phyloP scores from a whole-genome alignment of 2,329 filamentous ascomycete genomes.

The Colletotrichum sp. region DNA sequence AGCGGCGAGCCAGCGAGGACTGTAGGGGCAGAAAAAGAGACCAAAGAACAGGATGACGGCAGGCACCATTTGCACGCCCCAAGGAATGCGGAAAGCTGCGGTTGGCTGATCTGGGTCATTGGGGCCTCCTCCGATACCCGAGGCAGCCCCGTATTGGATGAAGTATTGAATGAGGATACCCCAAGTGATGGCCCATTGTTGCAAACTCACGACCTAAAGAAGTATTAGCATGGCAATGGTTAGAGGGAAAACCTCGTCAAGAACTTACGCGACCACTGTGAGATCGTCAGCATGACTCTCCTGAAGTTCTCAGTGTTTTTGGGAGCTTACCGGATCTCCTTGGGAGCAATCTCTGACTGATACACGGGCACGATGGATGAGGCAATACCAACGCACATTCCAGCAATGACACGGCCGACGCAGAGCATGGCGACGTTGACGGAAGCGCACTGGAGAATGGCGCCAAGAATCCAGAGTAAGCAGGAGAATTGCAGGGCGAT shows the following conservation, averaged over 20 bases:
- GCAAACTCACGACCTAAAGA: conserved; percentile 36
- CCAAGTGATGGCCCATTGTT: conserved; percentile 76
- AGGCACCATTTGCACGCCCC: conserved; percentile 65
- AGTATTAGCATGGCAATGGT: not conserved
- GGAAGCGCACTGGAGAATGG: conserved; percentile 63
- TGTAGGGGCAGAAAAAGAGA: conserved; percentile 66
- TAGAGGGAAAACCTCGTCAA: not conserved
- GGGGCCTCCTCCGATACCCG: conserved; percentile 53
- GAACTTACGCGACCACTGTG: not conserved
- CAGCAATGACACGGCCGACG: conserved; percentile 73
- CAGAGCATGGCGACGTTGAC: conserved; percentile 75
- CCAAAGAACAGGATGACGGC: conserved; percentile 58
- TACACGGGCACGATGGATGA: conserved; percentile 75
- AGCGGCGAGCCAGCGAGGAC: conserved; percentile 73
- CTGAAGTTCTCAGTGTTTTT: not conserved
- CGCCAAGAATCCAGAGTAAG: conserved; percentile 55
- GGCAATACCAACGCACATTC: conserved; percentile 75
- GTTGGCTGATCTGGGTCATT: conserved; percentile 54
- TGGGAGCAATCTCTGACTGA: conserved; percentile 68
- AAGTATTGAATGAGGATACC: conserved; percentile 72
- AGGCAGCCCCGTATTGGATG: conserved; percentile 67
- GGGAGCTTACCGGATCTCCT: conserved; percentile 46
- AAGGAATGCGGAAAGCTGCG: conserved; percentile 64
- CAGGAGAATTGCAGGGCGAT: conserved; percentile 53
- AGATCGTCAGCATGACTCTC: not conserved